Evolutionary conservation across 2,329 filamentous ascomycete genomes (phyloP).

Genomic region (Microdochium nivale): DNA sequence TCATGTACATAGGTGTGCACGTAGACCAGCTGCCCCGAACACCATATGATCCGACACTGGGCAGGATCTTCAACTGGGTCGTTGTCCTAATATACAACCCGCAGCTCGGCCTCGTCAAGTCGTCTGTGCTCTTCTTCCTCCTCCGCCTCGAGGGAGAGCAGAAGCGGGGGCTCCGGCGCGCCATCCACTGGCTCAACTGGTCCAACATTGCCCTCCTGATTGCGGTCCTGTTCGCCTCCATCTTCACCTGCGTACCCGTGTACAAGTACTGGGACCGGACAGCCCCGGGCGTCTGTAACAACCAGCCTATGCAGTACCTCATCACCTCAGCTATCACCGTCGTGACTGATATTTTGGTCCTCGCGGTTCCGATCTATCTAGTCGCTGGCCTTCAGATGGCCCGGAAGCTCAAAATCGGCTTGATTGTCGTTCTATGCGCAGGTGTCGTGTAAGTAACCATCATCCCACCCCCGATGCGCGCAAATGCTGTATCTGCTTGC

Average conservation of each 20-base stretch:
- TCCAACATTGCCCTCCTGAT: conserved; percentile 17
- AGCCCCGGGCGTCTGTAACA: conserved; percentile 9
- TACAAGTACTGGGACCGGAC: conserved; percentile 15
- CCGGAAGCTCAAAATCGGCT: conserved; percentile 7
- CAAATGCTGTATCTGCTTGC: too few species aligned
- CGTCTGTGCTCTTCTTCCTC: conserved; percentile 21
- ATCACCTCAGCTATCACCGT: conserved; percentile 10
- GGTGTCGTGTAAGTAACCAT: conserved; percentile 13
- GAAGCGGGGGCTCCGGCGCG: conserved; percentile 10
- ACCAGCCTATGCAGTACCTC: conserved; percentile 6
- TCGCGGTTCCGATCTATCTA: conserved; percentile 11
- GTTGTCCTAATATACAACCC: conserved; percentile 21
- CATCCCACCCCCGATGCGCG: too few species aligned
- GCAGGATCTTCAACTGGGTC: conserved; percentile 14
- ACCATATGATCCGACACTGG: conserved; percentile 10
- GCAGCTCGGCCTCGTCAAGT: conserved; percentile 21
- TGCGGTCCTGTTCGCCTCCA: conserved; percentile 17
- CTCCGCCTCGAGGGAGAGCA: conserved; percentile 17
- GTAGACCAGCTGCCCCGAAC: conserved; percentile 3
- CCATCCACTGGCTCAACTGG: conserved; percentile 17
- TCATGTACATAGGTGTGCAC: conserved; percentile 7
- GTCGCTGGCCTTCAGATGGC: conserved; percentile 9
- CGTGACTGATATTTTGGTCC: conserved; percentile 12
- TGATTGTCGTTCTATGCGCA: conserved; percentile 6
- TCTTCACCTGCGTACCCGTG: conserved; percentile 20